Base-by-base conservation (phyloP, 208 protist species). In the Trypanosoma scelopori region DNA sequence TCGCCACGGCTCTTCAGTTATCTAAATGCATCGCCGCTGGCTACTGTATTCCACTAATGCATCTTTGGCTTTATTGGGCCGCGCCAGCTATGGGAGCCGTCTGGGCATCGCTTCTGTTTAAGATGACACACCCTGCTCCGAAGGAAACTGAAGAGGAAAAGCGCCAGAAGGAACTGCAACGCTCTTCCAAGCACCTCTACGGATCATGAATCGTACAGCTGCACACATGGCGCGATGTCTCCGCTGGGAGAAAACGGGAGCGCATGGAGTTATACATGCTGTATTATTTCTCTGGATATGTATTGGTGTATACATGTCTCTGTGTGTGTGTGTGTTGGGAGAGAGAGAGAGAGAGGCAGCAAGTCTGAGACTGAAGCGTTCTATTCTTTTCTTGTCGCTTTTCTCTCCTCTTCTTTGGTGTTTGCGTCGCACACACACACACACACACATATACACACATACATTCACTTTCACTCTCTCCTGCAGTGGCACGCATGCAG, bases 31-130 rank as follows among this genome's bases (percentile, higher is more conserved):
- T 93, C 32, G 74, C 82, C 0, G 84, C 76, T 6, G 85, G 84
- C 39, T 87, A 91, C 58, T 78, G 73, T 25, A 83, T 79, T 51
- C 84, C 83, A 45, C 72, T 93, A 30, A 81, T 91, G 82, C 78
- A 91, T 61, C 28, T 93, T 65, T 93, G 87, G 84, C 56, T 93
- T 42, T 93, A 93, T 73, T 93, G 84, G 84, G 80, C 81, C 0
- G 87, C 84, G 0, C 87, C 87, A 7, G 81, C 79, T n/a, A 57
- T 55, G 23, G 87, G 87, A 1, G 83, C 87, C 0, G 56, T 93
- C 3, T 72, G 39, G 13, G 87, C 84, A 25, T 72, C 87, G 20
- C 69, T 93, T 22, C 64, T 91, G 5, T 93, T 91, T 64, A 82
- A 84, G 65, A 69, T 93, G 69, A 91, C 84, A 32, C 81, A 93